These are phyloP conservation scores for Fusarium sp. DNA, from an alignment of 2,329 filamentous ascomycete genomes.

Conservation along the genomic window DNA sequence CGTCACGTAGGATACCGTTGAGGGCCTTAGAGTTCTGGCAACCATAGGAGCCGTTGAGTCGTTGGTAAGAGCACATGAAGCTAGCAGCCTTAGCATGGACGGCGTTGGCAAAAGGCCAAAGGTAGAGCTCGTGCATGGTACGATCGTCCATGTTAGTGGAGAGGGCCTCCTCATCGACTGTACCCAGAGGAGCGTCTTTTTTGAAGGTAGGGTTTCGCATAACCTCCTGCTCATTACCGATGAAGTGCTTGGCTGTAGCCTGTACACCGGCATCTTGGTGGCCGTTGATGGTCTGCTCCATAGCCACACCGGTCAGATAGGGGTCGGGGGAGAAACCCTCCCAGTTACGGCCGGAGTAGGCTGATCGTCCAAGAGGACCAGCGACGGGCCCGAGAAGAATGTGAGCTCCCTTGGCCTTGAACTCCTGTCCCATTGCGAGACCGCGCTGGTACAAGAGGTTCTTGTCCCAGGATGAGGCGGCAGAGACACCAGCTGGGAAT, in stretches of 20 bases:
- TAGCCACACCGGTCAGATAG: constrained; percentile 72
- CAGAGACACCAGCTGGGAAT: constrained; percentile 72
- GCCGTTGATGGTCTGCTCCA: constrained; percentile 54
- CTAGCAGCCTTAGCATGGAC: constrained; percentile 52
- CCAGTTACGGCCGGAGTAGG: constrained; percentile 74
- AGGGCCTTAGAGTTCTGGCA: constrained; percentile 85
- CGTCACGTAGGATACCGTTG: constrained; percentile 82
- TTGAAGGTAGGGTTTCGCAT: constrained; percentile 50
- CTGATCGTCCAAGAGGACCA: constrained; percentile 59
- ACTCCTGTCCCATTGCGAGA: constrained; percentile 68
- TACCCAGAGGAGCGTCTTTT: constrained; percentile 45
- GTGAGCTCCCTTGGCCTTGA: constrained; percentile 80
- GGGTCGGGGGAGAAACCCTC: constrained; percentile 76
- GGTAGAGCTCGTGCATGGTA: constrained; percentile 68
- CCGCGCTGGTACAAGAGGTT: constrained; percentile 76
- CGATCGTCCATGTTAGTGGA: constrained; percentile 69
- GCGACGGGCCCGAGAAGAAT: constrained; percentile 68
- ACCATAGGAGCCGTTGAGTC: constrained; percentile 84
- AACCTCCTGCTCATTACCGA: constrained; percentile 56
- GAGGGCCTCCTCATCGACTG: constrained; percentile 50
- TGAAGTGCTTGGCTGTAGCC: constrained; percentile 58
- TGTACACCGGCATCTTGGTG: constrained; percentile 57
- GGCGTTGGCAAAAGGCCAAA: constrained; percentile 56
- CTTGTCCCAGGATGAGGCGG: constrained; percentile 76
- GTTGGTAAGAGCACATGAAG: constrained; percentile 80